These are phyloP conservation scores for Tylopilus vinaceipallidus DNA, from an alignment of 768 basidiomycete genomes.

Conservation along the genomic window DNA sequence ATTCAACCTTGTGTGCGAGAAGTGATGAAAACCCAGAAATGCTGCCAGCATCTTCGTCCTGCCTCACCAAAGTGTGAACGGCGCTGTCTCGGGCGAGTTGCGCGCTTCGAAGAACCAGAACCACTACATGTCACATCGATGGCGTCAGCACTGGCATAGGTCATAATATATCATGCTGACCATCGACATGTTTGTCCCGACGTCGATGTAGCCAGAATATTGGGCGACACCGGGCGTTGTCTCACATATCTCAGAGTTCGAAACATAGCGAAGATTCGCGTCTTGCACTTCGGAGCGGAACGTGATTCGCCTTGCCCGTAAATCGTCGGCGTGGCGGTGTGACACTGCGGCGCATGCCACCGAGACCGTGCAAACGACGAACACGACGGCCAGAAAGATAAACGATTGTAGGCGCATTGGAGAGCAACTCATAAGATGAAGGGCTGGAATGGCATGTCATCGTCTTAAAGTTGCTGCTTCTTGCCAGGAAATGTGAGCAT, in stretches of 20 bases:
- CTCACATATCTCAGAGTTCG: slow-evolving; percentile 63
- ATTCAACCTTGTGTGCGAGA: slow-evolving; percentile 37
- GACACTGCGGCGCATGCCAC: neutral
- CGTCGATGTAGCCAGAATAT: slow-evolving; percentile 60
- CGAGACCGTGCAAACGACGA: neutral
- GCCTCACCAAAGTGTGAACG: slow-evolving; percentile 60
- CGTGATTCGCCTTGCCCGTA: neutral
- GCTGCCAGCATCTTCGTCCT: too few relatives aligned
- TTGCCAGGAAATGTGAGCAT: too few relatives aligned
- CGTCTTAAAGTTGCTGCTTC: too few relatives aligned
- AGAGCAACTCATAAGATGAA: too few relatives aligned
- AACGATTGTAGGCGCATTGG: slow-evolving; percentile 16
- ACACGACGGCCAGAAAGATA: neutral
- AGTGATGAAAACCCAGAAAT: too few relatives aligned
- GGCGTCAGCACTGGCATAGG: slow-evolving; percentile 2
- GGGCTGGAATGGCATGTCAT: too few relatives aligned
- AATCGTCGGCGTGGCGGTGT: too few relatives aligned
- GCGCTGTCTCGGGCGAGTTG: slow-evolving; percentile 55
- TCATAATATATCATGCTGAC: slow-evolving; percentile 28
- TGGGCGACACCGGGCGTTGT: slow-evolving; percentile 60
- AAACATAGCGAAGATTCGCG: slow-evolving; percentile 44
- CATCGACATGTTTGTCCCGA: slow-evolving; percentile 59
- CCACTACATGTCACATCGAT: slow-evolving; percentile 46
- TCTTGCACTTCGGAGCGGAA: slow-evolving; percentile 23
- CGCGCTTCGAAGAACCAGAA: slow-evolving; percentile 76